These are phyloP conservation scores for Salix koriyanagi DNA, from an alignment of 345 rosid genomes.

Conservation along the genomic window DNA sequence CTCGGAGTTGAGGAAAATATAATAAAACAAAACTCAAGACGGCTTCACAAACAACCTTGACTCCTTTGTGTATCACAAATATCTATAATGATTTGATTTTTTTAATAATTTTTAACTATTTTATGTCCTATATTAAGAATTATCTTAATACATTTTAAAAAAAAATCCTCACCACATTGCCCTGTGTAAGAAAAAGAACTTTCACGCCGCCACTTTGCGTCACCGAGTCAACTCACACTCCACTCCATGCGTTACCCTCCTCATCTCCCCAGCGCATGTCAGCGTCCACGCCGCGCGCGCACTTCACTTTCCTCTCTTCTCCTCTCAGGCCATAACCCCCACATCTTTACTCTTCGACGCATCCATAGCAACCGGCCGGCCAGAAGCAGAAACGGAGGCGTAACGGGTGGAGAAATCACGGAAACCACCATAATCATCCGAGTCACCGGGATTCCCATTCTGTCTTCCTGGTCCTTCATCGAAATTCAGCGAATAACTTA, in stretches of 20 bases:
- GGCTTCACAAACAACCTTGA: too few species aligned
- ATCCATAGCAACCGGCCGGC: background rate
- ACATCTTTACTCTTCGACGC: constrained; percentile 5
- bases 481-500: constrained; percentile 82
- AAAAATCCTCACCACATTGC: too few species aligned
- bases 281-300: background rate
- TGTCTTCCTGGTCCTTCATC: constrained; percentile 46
- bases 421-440: constrained; percentile 9
- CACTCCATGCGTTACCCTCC: background rate
- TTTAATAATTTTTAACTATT: background rate
- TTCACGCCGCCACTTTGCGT: constrained; percentile 6
- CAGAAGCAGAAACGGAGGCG: constrained; percentile 12
- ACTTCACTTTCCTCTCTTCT: background rate
- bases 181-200: too few species aligned
- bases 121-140: background rate
- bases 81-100: too few species aligned
- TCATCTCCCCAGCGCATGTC: background rate
- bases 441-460: background rate
- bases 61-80: too few species aligned
- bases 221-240: constrained; percentile 7
- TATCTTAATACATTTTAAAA: too few species aligned
- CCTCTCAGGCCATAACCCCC: constrained; percentile 13
- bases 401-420: constrained; percentile 19
- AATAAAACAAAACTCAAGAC: too few species aligned
- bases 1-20: too few species aligned